Conservation (phyloP, 2,329 filamentous ascomycete genomes). For the Aspergillus nomiae region DNA sequence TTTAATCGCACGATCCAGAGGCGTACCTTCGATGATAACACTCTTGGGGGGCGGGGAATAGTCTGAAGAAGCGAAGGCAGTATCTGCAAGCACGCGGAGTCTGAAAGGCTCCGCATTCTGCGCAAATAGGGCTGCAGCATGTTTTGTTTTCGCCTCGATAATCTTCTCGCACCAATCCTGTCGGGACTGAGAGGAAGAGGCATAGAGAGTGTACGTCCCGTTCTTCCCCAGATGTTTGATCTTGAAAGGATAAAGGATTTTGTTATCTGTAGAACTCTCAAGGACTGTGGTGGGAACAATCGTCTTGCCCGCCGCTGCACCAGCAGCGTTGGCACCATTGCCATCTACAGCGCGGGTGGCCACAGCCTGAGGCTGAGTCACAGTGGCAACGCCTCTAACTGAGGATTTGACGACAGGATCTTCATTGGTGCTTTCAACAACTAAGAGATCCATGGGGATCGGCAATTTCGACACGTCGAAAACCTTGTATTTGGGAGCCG, state of each 20-base stretch:
- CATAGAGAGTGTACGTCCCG: constrained; percentile 89
- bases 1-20: constrained; percentile 84
- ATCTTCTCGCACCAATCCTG: constrained; percentile 93
- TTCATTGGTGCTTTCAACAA: constrained; percentile 89
- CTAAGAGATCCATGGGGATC: constrained; percentile 94
- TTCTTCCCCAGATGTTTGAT: constrained; percentile 89
- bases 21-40: constrained; percentile 85
- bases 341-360: constrained; percentile 32
- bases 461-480: constrained; percentile 95
- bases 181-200: constrained; percentile 71
- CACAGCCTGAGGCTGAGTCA: constrained; percentile 58
- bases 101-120: constrained; percentile 97
- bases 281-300: constrained; percentile 51
- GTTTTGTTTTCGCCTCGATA: constrained; percentile 89
- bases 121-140: constrained; percentile 82
- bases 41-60: constrained; percentile 61
- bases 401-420: constrained; percentile 81
- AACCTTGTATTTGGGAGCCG: constrained; percentile 70
- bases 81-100: constrained; percentile 86
- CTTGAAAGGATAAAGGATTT: constrained; percentile 88
- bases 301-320: constrained; percentile 58
- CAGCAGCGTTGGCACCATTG: constrained; percentile 68
- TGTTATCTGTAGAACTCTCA: constrained; percentile 69
- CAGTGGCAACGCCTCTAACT: constrained; percentile 68
- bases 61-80: constrained; percentile 65